Conservation (phyloP, 805 yeast genomes). For the Ogataea henricii region DNA sequence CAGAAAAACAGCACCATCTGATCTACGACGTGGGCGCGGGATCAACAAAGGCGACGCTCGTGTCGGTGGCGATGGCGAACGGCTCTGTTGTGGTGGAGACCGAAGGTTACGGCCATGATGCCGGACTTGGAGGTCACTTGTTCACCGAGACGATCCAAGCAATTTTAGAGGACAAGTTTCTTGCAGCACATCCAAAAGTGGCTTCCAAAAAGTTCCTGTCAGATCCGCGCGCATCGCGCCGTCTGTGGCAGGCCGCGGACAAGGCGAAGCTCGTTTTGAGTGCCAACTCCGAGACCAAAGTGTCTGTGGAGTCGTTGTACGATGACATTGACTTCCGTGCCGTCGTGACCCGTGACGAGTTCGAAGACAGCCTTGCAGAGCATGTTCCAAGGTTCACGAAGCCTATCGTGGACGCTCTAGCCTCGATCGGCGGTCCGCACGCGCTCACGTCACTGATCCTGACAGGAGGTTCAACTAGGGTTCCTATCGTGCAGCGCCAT, state of each 20-base stretch:
- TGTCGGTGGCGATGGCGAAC: slow-evolving; percentile 53
- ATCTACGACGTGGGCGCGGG: slow-evolving; percentile 94
- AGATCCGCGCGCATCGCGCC: slow-evolving; percentile 61
- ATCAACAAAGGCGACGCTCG: slow-evolving; percentile 83
- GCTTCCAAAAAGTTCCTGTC: slow-evolving; percentile 41
- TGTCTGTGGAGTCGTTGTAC: slow-evolving; percentile 72
- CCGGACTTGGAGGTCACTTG: slow-evolving; percentile 71
- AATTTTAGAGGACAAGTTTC: slow-evolving; percentile 60
- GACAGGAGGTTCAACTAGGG: slow-evolving; percentile 89
- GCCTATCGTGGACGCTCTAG: slow-evolving; percentile 59
- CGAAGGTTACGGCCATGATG: slow-evolving; percentile 71
- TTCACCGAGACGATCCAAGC: slow-evolving; percentile 69
- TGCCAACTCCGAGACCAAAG: slow-evolving; percentile 80
- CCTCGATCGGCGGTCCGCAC: slow-evolving; percentile 28
- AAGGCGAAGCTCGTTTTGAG: slow-evolving; percentile 84
- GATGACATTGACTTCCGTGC: slow-evolving; percentile 75
- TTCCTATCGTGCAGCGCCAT: slow-evolving; percentile 79
- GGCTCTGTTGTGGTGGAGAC: slow-evolving; percentile 54
- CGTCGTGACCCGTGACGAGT: slow-evolving; percentile 72
- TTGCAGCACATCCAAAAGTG: slow-evolving; percentile 43
- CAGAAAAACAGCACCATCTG: slow-evolving; percentile 58
- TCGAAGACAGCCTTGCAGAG: slow-evolving; percentile 59
- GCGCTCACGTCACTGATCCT: slow-evolving; percentile 62
- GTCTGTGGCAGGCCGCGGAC: slow-evolving; percentile 81
- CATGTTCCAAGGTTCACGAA: slow-evolving; percentile 46